Evolutionary conservation across 768 basidiomycete species (phyloP).

Genomic region (Mrakia gelida): DNA sequence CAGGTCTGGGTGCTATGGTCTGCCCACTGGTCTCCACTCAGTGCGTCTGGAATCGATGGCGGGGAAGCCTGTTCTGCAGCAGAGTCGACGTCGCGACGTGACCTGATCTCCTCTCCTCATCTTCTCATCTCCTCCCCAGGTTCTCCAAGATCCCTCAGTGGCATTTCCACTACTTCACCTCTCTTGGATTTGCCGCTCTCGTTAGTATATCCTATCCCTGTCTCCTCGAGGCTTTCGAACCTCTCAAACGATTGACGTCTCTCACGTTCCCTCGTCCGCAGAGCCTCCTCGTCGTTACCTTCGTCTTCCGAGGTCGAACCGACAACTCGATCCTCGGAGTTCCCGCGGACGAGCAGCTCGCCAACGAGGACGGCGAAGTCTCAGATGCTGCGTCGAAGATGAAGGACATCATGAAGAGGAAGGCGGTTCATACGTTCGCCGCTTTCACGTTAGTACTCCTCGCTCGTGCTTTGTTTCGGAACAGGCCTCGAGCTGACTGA

Average conservation of each 20-base stretch:
- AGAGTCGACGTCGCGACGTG: no score
- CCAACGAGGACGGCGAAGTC: not conserved
- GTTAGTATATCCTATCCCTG: constrained; percentile 41
- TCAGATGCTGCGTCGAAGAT: constrained; percentile 36
- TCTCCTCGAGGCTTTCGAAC: not conserved
- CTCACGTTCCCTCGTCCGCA: not conserved
- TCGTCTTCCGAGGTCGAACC: constrained; percentile 62
- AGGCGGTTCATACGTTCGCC: constrained; percentile 41
- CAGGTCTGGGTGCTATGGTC: constrained; percentile 23
- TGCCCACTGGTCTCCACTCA: constrained; percentile 21
- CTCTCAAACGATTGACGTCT: no score
- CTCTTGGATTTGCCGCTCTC: constrained; percentile 60
- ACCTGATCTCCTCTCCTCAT: no score
- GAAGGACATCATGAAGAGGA: constrained; percentile 39
- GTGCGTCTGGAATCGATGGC: no score
- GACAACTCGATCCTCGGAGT: constrained; percentile 50
- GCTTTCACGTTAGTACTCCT: constrained; percentile 40
- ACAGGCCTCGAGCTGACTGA: no score
- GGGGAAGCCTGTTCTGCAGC: no score
- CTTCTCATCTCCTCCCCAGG: not conserved
- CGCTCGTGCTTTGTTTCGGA: no score
- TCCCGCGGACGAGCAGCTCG: not conserved
- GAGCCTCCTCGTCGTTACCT: constrained; percentile 52
- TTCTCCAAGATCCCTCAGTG: constrained; percentile 46
- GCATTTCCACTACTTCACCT: constrained; percentile 73